Evolutionary conservation across 2,329 filamentous ascomycete genomes (phyloP).

Genomic region (Penicillium decumbens): DNA sequence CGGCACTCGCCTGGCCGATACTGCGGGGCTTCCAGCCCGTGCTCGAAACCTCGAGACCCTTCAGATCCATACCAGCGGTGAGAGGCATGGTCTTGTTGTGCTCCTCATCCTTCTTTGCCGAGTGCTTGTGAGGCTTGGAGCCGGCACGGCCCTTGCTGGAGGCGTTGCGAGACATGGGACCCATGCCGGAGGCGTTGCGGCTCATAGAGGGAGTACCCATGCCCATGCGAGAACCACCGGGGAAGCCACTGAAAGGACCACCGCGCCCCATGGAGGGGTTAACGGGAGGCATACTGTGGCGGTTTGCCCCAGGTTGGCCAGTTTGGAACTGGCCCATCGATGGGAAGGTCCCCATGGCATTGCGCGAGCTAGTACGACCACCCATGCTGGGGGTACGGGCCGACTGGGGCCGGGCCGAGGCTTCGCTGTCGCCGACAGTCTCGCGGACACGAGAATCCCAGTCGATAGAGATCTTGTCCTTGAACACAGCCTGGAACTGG

Average conservation of each 20-base stretch:
- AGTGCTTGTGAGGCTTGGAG: constrained; percentile 37
- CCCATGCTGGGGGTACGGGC: constrained; percentile 48
- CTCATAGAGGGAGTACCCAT: constrained; percentile 60
- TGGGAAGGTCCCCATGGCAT: constrained; percentile 43
- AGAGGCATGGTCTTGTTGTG: constrained; percentile 86
- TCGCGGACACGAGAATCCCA: constrained; percentile 87
- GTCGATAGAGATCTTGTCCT: constrained; percentile 89
- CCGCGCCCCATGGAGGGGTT: constrained; percentile 59
- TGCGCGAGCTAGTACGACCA: constrained; percentile 48
- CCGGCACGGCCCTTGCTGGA: constrained; percentile 39
- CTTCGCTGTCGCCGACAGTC: constrained; percentile 68
- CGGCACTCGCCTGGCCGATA: constrained; percentile 48
- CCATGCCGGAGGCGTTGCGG: constrained; percentile 58
- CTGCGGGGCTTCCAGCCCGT: constrained; percentile 87
- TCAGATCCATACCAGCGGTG: constrained; percentile 74
- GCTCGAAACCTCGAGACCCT: constrained; percentile 67
- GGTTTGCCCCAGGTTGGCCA: constrained; percentile 34
- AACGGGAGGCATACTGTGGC: constrained; percentile 63
- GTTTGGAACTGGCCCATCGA: constrained; percentile 64
- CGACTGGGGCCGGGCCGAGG: constrained; percentile 59
- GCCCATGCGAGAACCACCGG: constrained; percentile 57
- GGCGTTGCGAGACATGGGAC: constrained; percentile 66
- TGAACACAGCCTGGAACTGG: constrained; percentile 94
- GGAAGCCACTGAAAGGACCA: constrained; percentile 55
- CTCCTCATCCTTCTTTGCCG: constrained; percentile 59